Evolutionary conservation across 768 basidiomycete species (phyloP).

Genomic region (Candolleomyces efflorescens): DNA sequence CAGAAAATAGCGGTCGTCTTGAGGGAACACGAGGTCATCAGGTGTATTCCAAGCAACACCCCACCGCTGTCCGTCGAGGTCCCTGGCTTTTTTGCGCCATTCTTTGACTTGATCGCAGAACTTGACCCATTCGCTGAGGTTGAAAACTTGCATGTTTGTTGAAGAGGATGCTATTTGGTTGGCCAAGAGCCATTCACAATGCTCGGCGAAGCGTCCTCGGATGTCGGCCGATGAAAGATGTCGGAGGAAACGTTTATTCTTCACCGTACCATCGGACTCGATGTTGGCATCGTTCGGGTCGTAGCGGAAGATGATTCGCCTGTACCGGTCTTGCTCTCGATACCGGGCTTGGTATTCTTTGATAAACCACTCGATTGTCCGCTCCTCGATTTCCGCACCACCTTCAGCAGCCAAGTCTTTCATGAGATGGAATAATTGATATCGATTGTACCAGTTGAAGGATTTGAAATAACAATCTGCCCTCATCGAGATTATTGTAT

Average conservation of each 20-base stretch:
- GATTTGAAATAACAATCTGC: background rate
- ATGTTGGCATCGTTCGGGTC: background rate
- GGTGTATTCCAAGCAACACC: background rate
- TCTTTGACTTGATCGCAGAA: slow-evolving; percentile 1
- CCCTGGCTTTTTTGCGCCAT: background rate
- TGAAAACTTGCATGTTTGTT: background rate
- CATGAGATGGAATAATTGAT: slow-evolving; percentile 1
- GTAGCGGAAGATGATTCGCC: background rate
- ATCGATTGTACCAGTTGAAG: background rate
- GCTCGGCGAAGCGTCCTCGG: background rate
- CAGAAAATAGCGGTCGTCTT: background rate
- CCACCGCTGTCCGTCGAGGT: background rate
- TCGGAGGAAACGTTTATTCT: slow-evolving; percentile 3
- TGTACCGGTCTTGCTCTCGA: background rate
- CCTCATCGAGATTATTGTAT: background rate
- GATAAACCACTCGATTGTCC: slow-evolving; percentile 4
- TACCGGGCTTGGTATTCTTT: background rate
- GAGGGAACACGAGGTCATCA: background rate
- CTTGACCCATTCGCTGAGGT: background rate
- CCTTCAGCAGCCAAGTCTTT: background rate
- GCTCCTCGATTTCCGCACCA: background rate
- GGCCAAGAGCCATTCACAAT: slow-evolving; percentile 8
- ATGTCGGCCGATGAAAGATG: background rate
- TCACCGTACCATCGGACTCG: background rate
- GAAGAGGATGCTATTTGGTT: slow-evolving; percentile 5